phyloP scores from a whole-genome alignment of 371 early-diverging fungal genomes.

The Rhizomucor pusillus region DNA sequence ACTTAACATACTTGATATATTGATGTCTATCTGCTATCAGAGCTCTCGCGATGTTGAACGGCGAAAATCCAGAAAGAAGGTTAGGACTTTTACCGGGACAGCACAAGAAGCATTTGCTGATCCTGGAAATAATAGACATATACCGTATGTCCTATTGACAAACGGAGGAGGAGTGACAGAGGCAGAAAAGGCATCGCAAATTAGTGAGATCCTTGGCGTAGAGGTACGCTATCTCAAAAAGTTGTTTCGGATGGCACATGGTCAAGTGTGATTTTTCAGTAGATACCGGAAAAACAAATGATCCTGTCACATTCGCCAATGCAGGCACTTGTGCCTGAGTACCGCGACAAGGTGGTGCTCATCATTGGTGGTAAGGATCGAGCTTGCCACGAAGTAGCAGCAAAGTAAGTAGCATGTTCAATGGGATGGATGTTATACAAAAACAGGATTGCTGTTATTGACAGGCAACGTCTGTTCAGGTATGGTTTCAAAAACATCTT shows the following conservation, averaged over 20 bases:
- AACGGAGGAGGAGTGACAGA: constrained; percentile 90
- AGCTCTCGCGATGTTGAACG: constrained; percentile 59
- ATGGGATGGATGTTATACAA: background rate
- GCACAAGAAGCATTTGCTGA: background rate
- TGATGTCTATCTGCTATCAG: constrained; percentile 9
- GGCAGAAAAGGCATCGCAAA: constrained; percentile 66
- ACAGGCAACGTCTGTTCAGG: constrained; percentile 11
- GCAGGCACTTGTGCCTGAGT: constrained; percentile 58
- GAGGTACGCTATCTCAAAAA: constrained; percentile 27
- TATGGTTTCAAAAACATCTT: constrained; percentile 82
- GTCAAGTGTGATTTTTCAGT: background rate
- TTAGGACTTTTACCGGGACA: too few species aligned
- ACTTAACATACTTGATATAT: background rate
- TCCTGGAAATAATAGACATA: constrained; percentile 29
- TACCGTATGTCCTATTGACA: constrained; percentile 79
- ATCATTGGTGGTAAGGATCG: constrained; percentile 70
- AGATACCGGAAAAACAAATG: constrained; percentile 68
- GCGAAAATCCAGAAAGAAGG: constrained; percentile 53
- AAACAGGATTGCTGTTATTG: background rate
- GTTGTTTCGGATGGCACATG: background rate
- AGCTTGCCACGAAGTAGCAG: constrained; percentile 64
- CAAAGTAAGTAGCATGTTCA: constrained; percentile 21
- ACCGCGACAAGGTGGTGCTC: constrained; percentile 60
- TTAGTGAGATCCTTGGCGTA: constrained; percentile 61
- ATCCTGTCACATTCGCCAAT: constrained; percentile 88